Base-by-base conservation (phyloP, 164 flowering plant genomes). In the Stephania cephalantha region DNA sequence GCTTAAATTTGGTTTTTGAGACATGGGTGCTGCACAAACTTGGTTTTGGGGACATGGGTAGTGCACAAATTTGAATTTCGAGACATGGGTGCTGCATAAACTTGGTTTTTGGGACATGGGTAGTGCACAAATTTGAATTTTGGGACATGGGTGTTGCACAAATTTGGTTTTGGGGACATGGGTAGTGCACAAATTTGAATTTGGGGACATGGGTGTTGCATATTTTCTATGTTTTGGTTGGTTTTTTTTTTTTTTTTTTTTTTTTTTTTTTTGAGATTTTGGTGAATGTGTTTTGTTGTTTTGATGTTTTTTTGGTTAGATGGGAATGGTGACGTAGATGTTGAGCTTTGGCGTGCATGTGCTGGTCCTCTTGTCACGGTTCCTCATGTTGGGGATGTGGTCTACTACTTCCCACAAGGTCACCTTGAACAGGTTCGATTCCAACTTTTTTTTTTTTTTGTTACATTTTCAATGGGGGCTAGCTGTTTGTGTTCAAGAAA, bases 381-480 rank as follows among this genome's bases (percentile, higher is more conserved):
- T 61, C 91, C 91, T 1, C 80, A 71, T 0, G 76, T 52, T 9
- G 90, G 88, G 18, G 89, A 90, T 31, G 73, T 22, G 73, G 93
- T 87, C 46, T 81, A 78, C 81, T 90, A 87, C 78, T 87, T 90
- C 73, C 91, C 90, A 25, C 93, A 90, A 76, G 93, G 93, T 63
- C 90, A 90, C 75, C 22, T 87, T 70, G 93, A 88, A 75, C 91
- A 90, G 87, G 93, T 88, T 55, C 44, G 31, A 9, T 71, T 80
- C 64, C 70, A 31, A 5, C 50, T 67, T 53, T 25, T 29, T 31
- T 74, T 65, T 74, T 67, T 53, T 25, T 29, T 31, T 74, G 71
- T 74, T 52, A 30, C 64, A 25, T 25, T 25, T 25, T 25, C 25
- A 25, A 25, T 25, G 25, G 25, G 25, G 25, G 25, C 25, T 25